Evolutionary conservation across 2,329 filamentous ascomycete species (phyloP).

Genomic region (Xylaria sp.): DNA sequence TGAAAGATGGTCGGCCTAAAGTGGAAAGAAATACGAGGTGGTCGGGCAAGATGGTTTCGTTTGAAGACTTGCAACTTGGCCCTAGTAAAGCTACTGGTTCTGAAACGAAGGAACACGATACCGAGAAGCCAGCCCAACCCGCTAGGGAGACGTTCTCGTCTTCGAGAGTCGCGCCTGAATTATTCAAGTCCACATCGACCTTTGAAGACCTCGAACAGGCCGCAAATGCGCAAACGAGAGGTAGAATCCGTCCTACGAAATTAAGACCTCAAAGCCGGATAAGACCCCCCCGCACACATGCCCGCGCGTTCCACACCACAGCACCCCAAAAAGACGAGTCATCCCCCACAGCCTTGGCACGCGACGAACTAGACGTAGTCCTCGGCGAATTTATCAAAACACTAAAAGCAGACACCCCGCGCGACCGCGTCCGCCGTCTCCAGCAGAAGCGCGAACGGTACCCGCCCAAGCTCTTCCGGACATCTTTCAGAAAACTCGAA

Average conservation of each 20-base stretch:
- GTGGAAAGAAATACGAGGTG: slow-evolving; percentile 44
- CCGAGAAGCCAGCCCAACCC: neutral
- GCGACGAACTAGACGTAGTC: slow-evolving; percentile 20
- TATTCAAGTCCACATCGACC: neutral
- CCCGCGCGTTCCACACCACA: slow-evolving; percentile 18
- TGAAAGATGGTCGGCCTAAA: slow-evolving; percentile 34
- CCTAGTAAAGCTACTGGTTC: slow-evolving; percentile 4
- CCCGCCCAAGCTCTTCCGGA: slow-evolving; percentile 4
- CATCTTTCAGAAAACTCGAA: neutral
- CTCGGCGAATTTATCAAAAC: slow-evolving; percentile 31
- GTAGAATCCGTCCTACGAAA: neutral
- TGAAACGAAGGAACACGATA: neutral
- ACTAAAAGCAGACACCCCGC: slow-evolving; percentile 16
- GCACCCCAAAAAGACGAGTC: neutral
- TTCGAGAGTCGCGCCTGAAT: neutral
- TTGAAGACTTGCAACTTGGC: slow-evolving; percentile 42
- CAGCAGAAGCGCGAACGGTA: slow-evolving; percentile 21
- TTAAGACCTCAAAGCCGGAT: neutral
- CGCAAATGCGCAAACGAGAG: slow-evolving; percentile 1
- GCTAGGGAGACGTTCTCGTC: neutral
- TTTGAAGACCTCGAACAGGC: slow-evolving; percentile 28
- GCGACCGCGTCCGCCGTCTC: slow-evolving; percentile 22
- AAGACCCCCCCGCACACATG: neutral
- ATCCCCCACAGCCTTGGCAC: neutral
- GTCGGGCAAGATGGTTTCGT: slow-evolving; percentile 44